A percentile compares a stretch with the other conserved stretches of the same genome.
phyloP scores from a whole-genome alignment of 2,329 filamentous ascomycete genomes.

The Xylariaceae sp. region DNA sequence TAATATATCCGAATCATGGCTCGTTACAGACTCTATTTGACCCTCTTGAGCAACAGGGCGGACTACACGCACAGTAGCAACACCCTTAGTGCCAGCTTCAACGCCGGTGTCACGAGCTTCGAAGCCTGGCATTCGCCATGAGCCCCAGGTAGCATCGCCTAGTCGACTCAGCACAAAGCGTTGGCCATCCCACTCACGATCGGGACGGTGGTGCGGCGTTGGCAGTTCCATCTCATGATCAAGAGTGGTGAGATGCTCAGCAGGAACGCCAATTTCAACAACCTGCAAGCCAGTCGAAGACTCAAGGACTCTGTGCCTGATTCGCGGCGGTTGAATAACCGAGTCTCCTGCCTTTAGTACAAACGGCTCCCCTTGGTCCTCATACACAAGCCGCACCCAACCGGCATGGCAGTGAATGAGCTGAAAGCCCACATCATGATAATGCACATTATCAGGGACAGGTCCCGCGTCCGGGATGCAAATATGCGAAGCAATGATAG shows the following conservation, averaged over 20 bases:
- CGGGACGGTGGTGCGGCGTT: constrained; percentile 12
- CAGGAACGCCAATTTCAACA: constrained; percentile 18
- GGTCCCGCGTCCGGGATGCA: constrained; percentile 15
- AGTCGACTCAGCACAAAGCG: constrained; percentile 15
- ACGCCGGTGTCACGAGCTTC: constrained; percentile 17
- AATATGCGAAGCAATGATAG: constrained; percentile 19
- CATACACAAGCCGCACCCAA: constrained; percentile 19
- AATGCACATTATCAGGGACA: constrained; percentile 16
- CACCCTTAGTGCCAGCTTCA: constrained; percentile 13
- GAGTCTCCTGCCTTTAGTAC: constrained; percentile 15
- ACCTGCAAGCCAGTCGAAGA: constrained; percentile 16
- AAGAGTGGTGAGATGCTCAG: constrained; percentile 17
- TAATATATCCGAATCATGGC: constrained; percentile 18
- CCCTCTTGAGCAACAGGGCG: constrained; percentile 6
- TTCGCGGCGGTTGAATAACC: constrained; percentile 18
- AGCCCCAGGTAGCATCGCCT: constrained; percentile 12
- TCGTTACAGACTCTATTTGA: constrained; percentile 5
- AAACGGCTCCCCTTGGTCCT: constrained; percentile 18
- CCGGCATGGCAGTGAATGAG: constrained; percentile 18
- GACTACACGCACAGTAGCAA: constrained; percentile 14
- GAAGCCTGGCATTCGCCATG: constrained; percentile 16
- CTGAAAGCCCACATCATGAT: constrained; percentile 18
- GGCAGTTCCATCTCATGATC: constrained; percentile 17
- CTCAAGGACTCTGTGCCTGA: constrained; percentile 17
- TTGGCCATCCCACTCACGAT: constrained; percentile 19